Conservation (phyloP, 192 early-diverging fungal species). For the Coemansia sp. region DNA sequence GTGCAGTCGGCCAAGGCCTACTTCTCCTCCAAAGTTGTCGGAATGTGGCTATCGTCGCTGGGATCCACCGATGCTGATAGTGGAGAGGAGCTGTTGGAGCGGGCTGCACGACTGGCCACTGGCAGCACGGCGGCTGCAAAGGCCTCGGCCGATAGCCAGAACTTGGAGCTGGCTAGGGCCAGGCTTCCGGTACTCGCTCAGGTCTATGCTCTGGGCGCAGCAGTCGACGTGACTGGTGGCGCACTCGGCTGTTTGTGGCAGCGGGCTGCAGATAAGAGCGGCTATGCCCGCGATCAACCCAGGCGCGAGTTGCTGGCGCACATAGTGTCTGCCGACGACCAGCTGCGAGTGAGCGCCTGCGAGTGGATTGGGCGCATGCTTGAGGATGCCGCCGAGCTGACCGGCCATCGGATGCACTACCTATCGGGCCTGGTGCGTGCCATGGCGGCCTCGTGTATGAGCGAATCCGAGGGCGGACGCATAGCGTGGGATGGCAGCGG, state of each 20-base stretch:
- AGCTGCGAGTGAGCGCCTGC: conserved; percentile 12
- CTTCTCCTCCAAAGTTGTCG: conserved; percentile 15
- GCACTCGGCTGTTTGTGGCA: conserved; percentile 18
- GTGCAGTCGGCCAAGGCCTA: background rate
- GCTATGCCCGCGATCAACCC: background rate
- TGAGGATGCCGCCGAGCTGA: background rate
- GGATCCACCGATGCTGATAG: background rate
- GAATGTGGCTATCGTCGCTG: conserved; percentile 22
- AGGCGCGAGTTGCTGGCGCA: conserved; percentile 19
- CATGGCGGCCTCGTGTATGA: conserved; percentile 1
- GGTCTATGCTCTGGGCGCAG: background rate
- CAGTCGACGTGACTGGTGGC: background rate
- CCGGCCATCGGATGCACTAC: background rate
- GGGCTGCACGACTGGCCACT: conserved; percentile 7
- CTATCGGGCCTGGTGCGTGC: conserved; percentile 14
- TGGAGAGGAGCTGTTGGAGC: conserved; percentile 8
- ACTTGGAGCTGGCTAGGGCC: background rate
- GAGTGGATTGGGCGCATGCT: conserved; percentile 11
- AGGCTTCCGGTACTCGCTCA: conserved; percentile 6
- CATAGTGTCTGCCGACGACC: conserved; percentile 15
- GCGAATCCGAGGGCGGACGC: background rate
- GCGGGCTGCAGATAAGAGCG: background rate
- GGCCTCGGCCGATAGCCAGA: background rate
- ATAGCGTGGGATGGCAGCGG: conserved; percentile 20
- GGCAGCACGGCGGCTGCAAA: background rate